Base-by-base conservation (phyloP, 805 yeast genomes). In the Spathaspora gorwiae region DNA sequence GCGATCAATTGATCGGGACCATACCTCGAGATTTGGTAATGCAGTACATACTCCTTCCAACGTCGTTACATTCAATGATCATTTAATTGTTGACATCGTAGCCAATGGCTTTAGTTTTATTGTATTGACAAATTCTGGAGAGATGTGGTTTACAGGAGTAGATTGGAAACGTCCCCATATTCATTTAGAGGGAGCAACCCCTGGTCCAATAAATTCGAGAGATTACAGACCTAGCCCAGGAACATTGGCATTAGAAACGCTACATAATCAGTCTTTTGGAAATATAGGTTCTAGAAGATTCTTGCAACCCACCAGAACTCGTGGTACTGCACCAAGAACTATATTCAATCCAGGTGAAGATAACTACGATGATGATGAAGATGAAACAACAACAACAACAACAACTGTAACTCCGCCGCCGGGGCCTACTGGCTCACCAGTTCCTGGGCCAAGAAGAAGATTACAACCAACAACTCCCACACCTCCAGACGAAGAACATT, bases 61-160 rank as follows among this genome's bases (percentile, higher is more conserved):
- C 44, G 61, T 77, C 4, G 51, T 61, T 1, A 61, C 63, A 2
- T 62, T 79, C 37, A 60, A 66, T 5, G 56, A 64, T 3, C 50
- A 57, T 24, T 50, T 64, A 2, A 57, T 77, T 1, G 55, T 72
- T 0, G 83, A 79, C 51, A 65, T 84, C 1, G 67, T 77, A 24
- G 80, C 82, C 7, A 85, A 85, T 29, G 92, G 92, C 1, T 84
- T 73, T 54, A 75, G 82, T 4, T 79, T 82, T 48, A 80, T 80
- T 42, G 64, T 84, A 2, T 62, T 84, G 32, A 75, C 84, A 0
- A 68, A 70, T 27, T 60, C 70, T 1, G 90, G 90, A 0, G 65
- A 73, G 5, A 56, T 85, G 6, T 83, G 70, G 58, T 70, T 70
- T 30, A 77, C 84, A 5, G 88, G 85, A 0, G 43, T 52, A 8